Base-by-base conservation (phyloP, 2,329 filamentous ascomycete species). In the Colletotrichum sp. region DNA sequence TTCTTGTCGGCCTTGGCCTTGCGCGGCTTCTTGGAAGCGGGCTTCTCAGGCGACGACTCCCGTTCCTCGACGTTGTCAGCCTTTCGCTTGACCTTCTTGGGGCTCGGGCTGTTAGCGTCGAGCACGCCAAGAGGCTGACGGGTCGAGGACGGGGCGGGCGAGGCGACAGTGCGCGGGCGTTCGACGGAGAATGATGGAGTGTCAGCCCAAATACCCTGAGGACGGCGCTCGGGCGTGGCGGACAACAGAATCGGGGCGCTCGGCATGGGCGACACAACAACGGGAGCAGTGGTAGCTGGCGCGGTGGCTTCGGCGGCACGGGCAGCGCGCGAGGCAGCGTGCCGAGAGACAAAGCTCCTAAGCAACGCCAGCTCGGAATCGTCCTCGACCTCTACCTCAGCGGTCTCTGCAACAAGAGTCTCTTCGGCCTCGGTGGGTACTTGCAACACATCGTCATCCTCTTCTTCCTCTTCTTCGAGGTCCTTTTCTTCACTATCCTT, bases 21-120 rank as follows among this genome's bases (percentile, higher is more conserved):
- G 71, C 79, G 32, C 80, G 78, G 56, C 77, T 73, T 30, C 77
- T 79, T 76, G 21, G 55, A 16, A 24, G 34, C 34, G 36, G 68
- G 18, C 66, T 63, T 59, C 63, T 74, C 76, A 77, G 81, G 58
- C 64, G 62, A 18, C 0, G 55, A 7, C 12, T 71, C 67, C 16
- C 77, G 74, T 21, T 79, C 79, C 8, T 77, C 76, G 14, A 52
- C 48, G 3, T 79, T 76, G 4, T 79, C 80, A n/a, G 76, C 73
- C 79, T 85, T 85, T 32, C 84, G 80, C 78, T 85, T 85, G 24
- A 59, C 48, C 79, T 85, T 86, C 26, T 76, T 76, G 9, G 83
- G 84, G 76, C 83, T 85, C 10, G 84, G 84, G 73, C 83, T 85
- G 80, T 86, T 86, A 32, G 78, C 72, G 64, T 84, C 84, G 78